Percentiles rank a stretch among this genome's conserved stretches.
Conservation (phyloP, 1,284 basidiomycete species). For the Puccinia novopanici region DNA sequence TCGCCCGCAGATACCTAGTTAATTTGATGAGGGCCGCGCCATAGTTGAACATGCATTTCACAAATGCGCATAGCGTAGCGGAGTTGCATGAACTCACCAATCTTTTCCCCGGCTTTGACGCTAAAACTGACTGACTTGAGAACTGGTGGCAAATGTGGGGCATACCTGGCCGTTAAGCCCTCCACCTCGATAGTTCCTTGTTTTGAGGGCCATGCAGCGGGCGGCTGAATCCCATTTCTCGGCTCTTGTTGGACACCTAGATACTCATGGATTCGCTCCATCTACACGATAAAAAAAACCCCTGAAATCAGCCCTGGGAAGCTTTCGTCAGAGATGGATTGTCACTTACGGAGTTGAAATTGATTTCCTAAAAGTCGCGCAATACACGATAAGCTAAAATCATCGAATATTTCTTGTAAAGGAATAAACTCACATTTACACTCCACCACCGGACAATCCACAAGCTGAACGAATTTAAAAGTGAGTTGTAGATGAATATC, state of each 20-base stretch:
- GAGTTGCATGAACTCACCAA: constrained; percentile 53
- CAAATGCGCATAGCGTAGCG: neutral
- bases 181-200: constrained; percentile 56
- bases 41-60: neutral
- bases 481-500: neutral
- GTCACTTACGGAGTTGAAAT: constrained; percentile 21
- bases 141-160: constrained; percentile 58
- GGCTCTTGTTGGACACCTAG: constrained; percentile 56
- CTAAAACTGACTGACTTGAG: constrained; percentile 57
- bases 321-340: neutral
- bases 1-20: constrained; percentile 32
- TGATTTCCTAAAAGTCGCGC: constrained; percentile 27
- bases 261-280: constrained; percentile 58
- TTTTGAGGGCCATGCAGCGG: constrained; percentile 58
- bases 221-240: constrained; percentile 55
- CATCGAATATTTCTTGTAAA: constrained; percentile 57
- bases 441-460: constrained; percentile 57
- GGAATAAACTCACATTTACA: constrained; percentile 52
- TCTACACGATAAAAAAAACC: neutral
- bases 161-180: constrained; percentile 58
- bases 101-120: constrained; percentile 57
- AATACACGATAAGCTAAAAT: constrained; percentile 54
- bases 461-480: constrained; percentile 45
- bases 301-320: neutral
- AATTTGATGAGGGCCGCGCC: neutral